Conservation (phyloP, 805 yeast genomes). For the Debaryomyces castellii region DNA sequence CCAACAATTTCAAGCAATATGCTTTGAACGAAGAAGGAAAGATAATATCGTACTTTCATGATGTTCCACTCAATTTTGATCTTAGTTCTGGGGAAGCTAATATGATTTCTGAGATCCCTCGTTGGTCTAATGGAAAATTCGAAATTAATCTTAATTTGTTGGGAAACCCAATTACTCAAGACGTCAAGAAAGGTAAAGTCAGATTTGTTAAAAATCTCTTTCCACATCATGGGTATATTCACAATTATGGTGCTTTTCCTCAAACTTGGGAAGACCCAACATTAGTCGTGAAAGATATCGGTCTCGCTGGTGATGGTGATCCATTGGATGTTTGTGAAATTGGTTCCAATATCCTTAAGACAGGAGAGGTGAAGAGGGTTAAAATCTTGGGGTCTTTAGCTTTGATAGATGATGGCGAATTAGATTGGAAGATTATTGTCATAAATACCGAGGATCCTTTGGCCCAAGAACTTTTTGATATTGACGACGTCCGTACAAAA, state of each 20-base stretch:
- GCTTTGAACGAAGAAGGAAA: constrained; percentile 41
- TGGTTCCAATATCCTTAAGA: constrained; percentile 63
- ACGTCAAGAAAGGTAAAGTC: constrained; percentile 69
- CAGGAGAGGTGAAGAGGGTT: constrained; percentile 81
- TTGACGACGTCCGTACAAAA: constrained; percentile 85
- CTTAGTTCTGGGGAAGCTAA: constrained; percentile 37
- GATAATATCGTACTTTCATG: constrained; percentile 69
- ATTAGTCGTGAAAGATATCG: constrained; percentile 42
- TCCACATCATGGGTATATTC: constrained; percentile 83
- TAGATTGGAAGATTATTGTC: constrained; percentile 91
- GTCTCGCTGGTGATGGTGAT: constrained; percentile 44
- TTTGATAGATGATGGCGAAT: constrained; percentile 86
- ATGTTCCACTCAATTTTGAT: constrained; percentile 58
- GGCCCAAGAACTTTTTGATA: constrained; percentile 81
- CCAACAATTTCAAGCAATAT: constrained; percentile 44
- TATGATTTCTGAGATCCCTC: constrained; percentile 47
- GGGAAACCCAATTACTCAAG: constrained; percentile 81
- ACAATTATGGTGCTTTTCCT: constrained; percentile 85
- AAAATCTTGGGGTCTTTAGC: constrained; percentile 95
- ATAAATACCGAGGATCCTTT: constrained; percentile 82
- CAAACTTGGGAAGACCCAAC: constrained; percentile 99
- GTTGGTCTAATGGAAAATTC: constrained; percentile 83
- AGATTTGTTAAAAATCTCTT: constrained; percentile 77
- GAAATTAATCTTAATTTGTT: constrained; percentile 61
- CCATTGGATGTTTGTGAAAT: constrained; percentile 78